phyloP scores from a whole-genome alignment of 306 rosid species.

The Ochetophila trinervis region DNA sequence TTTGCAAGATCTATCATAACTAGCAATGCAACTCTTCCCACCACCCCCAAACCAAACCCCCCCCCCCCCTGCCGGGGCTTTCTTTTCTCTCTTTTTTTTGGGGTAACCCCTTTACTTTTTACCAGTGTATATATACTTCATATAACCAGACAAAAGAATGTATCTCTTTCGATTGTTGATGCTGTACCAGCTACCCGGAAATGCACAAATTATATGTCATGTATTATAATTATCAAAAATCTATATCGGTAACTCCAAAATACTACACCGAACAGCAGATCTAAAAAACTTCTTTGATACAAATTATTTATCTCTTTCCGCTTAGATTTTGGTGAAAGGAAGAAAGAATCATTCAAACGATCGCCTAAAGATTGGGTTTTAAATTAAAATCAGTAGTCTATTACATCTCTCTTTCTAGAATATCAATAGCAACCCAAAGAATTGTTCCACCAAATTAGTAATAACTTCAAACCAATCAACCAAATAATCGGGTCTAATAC shows the following conservation, averaged over 20 bases:
- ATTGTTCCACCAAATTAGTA: neutral
- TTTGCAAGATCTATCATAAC: neutral
- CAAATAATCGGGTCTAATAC: neutral
- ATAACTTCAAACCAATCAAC: neutral
- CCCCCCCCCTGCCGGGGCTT: too few species aligned
- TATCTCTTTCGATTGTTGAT: neutral
- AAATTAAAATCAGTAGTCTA: too few species aligned
- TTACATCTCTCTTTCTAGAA: too few species aligned
- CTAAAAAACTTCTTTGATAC: neutral
- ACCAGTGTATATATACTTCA: neutral
- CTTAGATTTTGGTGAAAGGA: too few species aligned
- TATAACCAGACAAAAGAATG: neutral
- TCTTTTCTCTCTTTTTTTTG: too few species aligned
- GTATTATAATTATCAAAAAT: neutral
- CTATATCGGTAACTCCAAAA: too few species aligned
- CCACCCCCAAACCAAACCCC: neutral
- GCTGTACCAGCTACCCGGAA: neutral
- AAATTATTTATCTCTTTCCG: too few species aligned
- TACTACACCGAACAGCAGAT: neutral
- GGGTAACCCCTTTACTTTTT: neutral
- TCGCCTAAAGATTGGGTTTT: too few species aligned
- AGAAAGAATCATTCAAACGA: too few species aligned
- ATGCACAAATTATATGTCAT: neutral
- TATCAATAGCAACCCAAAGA: too few species aligned
- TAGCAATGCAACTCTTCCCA: conserved; percentile 1